Base-by-base conservation (phyloP, 495 filamentous ascomycete species). In the Aspergillus sparsus region DNA sequence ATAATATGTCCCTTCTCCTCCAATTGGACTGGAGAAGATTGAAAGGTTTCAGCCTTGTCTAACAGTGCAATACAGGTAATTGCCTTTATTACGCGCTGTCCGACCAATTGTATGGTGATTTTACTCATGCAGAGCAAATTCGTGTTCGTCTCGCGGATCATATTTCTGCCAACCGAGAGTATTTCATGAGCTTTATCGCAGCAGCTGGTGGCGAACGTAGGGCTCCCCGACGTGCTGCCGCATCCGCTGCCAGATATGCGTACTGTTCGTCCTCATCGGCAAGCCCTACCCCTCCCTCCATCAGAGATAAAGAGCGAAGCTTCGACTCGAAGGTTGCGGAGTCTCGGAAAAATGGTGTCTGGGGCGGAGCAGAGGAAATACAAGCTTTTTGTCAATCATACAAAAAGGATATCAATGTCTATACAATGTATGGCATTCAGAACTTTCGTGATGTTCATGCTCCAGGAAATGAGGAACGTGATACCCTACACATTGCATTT, bases 41-140 rank as follows among this genome's bases (percentile, higher is more conserved):
- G 32, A 27, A 8, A 15, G 35, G 51, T 65, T 39, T 62, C 62
- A 70, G 57, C 62, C 68, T 55, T 64, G 53, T 71, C 63, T 50
- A 55, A 64, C 57, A 21, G 33, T 36, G 13, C 50, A 11, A 18
- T 18, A 12, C 62, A 89, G 87, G 87, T 39, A 89, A 91, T 71
- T 92, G 89, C 69, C 82, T 91, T 33, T 92, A 91, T 70, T 87
- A 90, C 70, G 87, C 89, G 45, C 78, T 91, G 35, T 88, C 86
- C 55, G 89, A 92, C 66, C 89, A 91, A 77, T 66, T 91, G 50
- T 87, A 85, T 64, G 89, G 86, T 39, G 72, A 83, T 62, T 86
- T 88, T 65, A 71, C 73, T 62, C 72, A 82, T 53, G 84, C 85
- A 62, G 64, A 71, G 13, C 75, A 81, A 53, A 86, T 91, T 61